phyloP scores from a whole-genome alignment of 305 asterid genomes.

The Rubia peregrina region DNA sequence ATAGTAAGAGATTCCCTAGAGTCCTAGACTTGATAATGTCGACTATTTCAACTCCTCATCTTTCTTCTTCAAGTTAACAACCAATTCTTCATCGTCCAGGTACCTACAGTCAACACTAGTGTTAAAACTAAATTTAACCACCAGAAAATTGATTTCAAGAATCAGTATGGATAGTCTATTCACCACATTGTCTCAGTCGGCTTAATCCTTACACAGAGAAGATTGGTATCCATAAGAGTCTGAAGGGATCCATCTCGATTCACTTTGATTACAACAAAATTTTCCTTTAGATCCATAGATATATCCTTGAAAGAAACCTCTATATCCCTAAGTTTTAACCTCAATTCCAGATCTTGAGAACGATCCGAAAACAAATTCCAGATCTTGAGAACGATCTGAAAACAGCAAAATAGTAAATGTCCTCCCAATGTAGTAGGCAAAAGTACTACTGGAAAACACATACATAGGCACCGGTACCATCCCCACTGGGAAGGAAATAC shows the following conservation, averaged over 20 bases:
- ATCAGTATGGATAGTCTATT: background rate
- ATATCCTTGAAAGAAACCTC: conserved; percentile 44
- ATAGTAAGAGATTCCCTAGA: conserved; percentile 68
- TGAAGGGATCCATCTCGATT: conserved; percentile 40
- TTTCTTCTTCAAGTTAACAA: conserved; percentile 74
- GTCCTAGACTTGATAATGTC: conserved; percentile 91
- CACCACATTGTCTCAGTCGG: conserved; percentile 30
- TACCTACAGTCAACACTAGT: conserved; percentile 44
- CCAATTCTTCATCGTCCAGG: conserved; percentile 71
- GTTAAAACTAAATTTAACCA: background rate
- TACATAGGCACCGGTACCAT: too few species aligned
- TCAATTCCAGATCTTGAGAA: conserved; percentile 65
- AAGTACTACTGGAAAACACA: too few species aligned
- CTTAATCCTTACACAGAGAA: conserved; percentile 63
- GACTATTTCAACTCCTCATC: conserved; percentile 76
- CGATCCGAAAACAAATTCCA: too few species aligned
- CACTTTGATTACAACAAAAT: conserved; percentile 51
- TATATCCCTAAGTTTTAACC: conserved; percentile 55
- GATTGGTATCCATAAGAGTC: conserved; percentile 59
- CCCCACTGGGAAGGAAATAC: too few species aligned
- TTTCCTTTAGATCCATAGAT: conserved; percentile 61
- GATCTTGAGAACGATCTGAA: too few species aligned
- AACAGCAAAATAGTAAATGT: conserved; percentile 45
- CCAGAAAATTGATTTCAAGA: conserved; percentile 3
- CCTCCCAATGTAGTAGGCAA: too few species aligned